These are phyloP conservation scores for Mycena filopes DNA, from an alignment of 768 basidiomycete genomes.

Conservation along the genomic window DNA sequence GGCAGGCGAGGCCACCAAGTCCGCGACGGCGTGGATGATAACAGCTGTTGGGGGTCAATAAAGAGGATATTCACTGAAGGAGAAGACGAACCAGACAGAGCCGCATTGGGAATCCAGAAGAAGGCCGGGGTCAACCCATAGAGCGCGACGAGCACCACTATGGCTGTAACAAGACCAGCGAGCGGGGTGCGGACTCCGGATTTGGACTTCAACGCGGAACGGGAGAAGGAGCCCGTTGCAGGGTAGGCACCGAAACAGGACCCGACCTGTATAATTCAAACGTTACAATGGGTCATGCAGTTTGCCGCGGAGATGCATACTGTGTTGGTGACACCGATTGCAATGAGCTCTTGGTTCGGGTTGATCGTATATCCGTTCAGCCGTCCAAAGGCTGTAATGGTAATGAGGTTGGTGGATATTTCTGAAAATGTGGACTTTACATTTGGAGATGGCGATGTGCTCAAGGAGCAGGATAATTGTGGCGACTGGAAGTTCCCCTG, in stretches of 20 bases:
- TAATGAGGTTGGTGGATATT: neutral
- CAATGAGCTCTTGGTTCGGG: slow-evolving; percentile 94
- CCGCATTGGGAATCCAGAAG: slow-evolving; percentile 87
- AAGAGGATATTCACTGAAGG: too few species aligned
- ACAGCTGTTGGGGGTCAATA: slow-evolving; percentile 58
- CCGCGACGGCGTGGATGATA: slow-evolving; percentile 93
- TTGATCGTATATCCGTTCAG: slow-evolving; percentile 95
- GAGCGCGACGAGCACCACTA: slow-evolving; percentile 92
- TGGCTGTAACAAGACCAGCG: slow-evolving; percentile 85
- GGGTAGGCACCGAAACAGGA: slow-evolving; percentile 93
- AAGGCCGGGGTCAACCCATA: slow-evolving; percentile 95
- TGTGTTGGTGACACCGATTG: slow-evolving; percentile 97
- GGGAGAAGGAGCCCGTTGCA: slow-evolving; percentile 97
- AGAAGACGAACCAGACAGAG: slow-evolving; percentile 59
- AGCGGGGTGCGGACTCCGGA: slow-evolving; percentile 97
- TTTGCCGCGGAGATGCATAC: neutral
- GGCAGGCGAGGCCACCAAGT: slow-evolving; percentile 84
- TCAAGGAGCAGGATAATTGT: slow-evolving; percentile 92
- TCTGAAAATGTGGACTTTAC: slow-evolving; percentile 53
- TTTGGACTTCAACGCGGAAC: slow-evolving; percentile 96
- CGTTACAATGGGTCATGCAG: neutral
- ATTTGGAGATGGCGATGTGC: slow-evolving; percentile 97
- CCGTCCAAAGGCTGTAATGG: slow-evolving; percentile 84
- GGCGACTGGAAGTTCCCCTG: slow-evolving; percentile 80
- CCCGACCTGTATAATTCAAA: slow-evolving; percentile 57